Conservation (phyloP, 2,329 filamentous ascomycete species). For the Colletotrichum phormii region DNA sequence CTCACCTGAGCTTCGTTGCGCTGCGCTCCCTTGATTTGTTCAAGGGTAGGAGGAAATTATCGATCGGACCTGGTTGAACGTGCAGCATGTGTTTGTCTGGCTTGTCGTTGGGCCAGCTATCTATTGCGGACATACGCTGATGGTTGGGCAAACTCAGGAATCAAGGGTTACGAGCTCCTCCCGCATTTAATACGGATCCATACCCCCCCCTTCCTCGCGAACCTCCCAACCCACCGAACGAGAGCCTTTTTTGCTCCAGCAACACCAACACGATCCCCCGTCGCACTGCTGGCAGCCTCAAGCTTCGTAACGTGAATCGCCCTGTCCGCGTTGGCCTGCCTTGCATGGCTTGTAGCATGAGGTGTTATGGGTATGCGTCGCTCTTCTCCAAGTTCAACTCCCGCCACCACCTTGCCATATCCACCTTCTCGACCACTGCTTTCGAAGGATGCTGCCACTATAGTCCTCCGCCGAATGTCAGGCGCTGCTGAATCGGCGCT, state of each 20-base stretch:
- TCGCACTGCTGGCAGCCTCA: conserved; percentile 1
- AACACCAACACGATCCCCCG: background rate
- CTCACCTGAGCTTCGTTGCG: conserved; percentile 12
- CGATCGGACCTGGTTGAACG: background rate
- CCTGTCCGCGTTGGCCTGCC: conserved; percentile 15
- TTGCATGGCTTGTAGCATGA: conserved; percentile 41
- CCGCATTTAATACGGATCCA: conserved; percentile 24
- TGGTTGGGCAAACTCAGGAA: conserved; percentile 35
- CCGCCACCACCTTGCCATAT: conserved; percentile 45
- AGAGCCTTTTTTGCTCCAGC: background rate
- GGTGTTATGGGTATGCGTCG: conserved; percentile 57
- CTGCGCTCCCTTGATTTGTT: conserved; percentile 10
- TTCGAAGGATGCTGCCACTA: background rate
- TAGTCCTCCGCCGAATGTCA: background rate
- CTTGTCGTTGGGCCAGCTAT: background rate
- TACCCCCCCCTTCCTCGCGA: background rate
- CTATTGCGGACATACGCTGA: conserved; percentile 32
- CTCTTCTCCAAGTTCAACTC: conserved; percentile 38
- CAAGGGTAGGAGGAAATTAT: background rate
- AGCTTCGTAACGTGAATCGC: conserved; percentile 20
- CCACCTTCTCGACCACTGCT: conserved; percentile 8
- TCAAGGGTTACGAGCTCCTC: conserved; percentile 33
- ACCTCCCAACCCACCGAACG: conserved; percentile 12
- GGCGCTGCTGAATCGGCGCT: background rate
- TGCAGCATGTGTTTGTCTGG: conserved; percentile 6